Base-by-base conservation (phyloP, 495 filamentous ascomycete genomes). In the Neurospora sp. region DNA sequence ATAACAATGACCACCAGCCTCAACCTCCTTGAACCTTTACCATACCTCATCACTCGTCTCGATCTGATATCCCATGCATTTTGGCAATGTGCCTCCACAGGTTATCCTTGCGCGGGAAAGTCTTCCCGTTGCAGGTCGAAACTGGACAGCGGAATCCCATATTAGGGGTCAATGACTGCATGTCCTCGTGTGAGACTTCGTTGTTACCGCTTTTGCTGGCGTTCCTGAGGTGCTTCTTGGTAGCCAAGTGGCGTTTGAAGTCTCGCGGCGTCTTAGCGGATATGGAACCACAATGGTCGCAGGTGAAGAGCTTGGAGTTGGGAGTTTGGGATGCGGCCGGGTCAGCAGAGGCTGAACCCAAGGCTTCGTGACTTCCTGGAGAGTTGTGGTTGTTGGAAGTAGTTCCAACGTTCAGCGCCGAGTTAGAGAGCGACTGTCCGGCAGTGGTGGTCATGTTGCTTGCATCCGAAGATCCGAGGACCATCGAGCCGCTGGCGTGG, bases 381-480 rank as follows among this genome's bases (percentile, higher is more conserved):
- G 20, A 3, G 20, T 27, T 27, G 20, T 0, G 10, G 20, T 0
- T 2, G 12, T 8, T 16, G 54, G 6, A 16, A 62, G 3, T 1
- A 0, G 0, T 11, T 12, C 49, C 49, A 3, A 1, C 0, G 23
- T 3, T 0, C 2, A 2, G 37, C 37, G 37, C 5, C 3, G 35
- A 3, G 5, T 7, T 4, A 5, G 37, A 0, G 37, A 38, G 6
- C 37, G 6, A 38, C 14, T 42, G 41, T 3, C 14, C 14, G 18
- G 1, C 16, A 3, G 31, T 31, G 14, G 4, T 18, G 5, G 5
- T 6, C 14, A 42, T 41, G 10, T 16, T 41, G 40, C 16, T 5
- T 16, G 0, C 40, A 41, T 12, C 14, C 2, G 14, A 4, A 42
- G 11, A 2, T 4, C 14, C 14, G 12, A 18, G 16, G 42, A n/a